Evolutionary conservation across 352 stramenopile species (phyloP).

Genomic region (Globisporangium perplexum): DNA sequence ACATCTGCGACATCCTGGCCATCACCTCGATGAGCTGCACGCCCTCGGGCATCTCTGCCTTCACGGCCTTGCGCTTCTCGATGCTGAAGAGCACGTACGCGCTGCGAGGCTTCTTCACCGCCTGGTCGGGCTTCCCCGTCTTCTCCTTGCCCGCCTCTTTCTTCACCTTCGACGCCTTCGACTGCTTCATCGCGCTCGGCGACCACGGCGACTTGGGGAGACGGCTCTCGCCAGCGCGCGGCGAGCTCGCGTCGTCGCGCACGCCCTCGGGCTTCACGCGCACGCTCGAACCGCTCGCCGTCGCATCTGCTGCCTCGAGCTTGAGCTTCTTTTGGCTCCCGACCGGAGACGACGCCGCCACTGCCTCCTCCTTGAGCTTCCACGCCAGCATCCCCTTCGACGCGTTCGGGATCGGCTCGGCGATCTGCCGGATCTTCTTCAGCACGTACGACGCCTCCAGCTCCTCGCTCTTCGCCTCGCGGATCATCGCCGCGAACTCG

Average conservation of each 20-base stretch:
- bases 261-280: conserved; percentile 22
- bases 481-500: conserved; percentile 56
- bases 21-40: conserved; percentile 62
- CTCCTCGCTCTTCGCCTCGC: conserved; percentile 29
- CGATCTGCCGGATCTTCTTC: conserved; percentile 68
- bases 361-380: conserved; percentile 41
- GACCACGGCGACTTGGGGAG: conserved; percentile 62
- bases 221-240: conserved; percentile 11
- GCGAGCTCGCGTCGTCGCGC: conserved; percentile 9
- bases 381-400: conserved; percentile 44
- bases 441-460: conserved; percentile 60
- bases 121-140: conserved; percentile 3
- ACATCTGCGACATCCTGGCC: conserved; percentile 41
- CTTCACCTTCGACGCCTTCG: conserved; percentile 26
- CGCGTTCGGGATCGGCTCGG: conserved; percentile 38
- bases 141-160: conserved; percentile 27
- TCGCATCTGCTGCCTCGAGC: conserved; percentile 32
- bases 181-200: conserved; percentile 63
- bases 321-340: conserved; percentile 46
- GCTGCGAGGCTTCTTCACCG: conserved; percentile 44
- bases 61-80: conserved; percentile 50
- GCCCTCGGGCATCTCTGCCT: conserved; percentile 27
- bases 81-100: conserved; percentile 72
- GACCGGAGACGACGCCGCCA: conserved; percentile 1
- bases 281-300: conserved; percentile 18